phyloP scores from a whole-genome alignment of 768 basidiomycete species.

The Rhodotorula graminis region DNA sequence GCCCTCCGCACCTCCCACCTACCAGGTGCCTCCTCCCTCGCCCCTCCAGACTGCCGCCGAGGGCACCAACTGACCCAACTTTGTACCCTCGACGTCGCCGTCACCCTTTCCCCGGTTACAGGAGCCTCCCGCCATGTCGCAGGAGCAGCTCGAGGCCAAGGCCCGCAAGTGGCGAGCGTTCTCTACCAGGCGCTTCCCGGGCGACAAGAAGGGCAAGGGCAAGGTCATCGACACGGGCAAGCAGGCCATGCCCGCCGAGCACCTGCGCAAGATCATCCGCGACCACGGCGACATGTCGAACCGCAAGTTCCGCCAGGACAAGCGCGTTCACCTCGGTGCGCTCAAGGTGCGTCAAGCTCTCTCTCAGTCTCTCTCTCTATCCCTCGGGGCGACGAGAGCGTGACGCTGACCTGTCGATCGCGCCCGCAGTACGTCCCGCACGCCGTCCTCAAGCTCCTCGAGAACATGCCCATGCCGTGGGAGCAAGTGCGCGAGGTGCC shows the following conservation, averaged over 20 bases:
- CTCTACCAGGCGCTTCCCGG: slow-evolving; percentile 78
- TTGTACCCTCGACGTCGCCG: too few relatives aligned
- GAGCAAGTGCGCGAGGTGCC: slow-evolving; percentile 96
- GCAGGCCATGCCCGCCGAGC: slow-evolving; percentile 75
- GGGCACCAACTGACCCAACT: not conserved
- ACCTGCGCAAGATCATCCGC: slow-evolving; percentile 98
- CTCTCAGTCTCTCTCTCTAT: too few relatives aligned
- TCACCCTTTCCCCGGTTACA: not conserved
- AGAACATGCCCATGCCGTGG: slow-evolving; percentile 57
- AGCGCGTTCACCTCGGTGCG: slow-evolving; percentile 96
- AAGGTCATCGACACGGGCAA: slow-evolving; percentile 82
- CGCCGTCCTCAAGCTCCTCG: slow-evolving; percentile 96
- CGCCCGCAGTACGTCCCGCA: slow-evolving; percentile 75
- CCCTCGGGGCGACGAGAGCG: not conserved
- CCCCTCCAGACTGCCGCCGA: too few relatives aligned
- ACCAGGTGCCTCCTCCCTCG: slow-evolving; percentile 7
- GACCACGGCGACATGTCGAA: slow-evolving; percentile 89
- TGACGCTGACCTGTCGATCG: not conserved
- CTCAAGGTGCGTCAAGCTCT: slow-evolving; percentile 50
- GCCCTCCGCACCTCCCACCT: not conserved
- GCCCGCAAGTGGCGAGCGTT: slow-evolving; percentile 93
- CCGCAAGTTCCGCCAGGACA: slow-evolving; percentile 98
- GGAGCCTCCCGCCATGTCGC: slow-evolving; percentile 49
- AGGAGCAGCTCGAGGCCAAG: slow-evolving; percentile 78
- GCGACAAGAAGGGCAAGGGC: slow-evolving; percentile 81